These are phyloP conservation scores for Aspergillus sp. DNA, from an alignment of 2,329 filamentous ascomycete genomes.

Conservation along the genomic window DNA sequence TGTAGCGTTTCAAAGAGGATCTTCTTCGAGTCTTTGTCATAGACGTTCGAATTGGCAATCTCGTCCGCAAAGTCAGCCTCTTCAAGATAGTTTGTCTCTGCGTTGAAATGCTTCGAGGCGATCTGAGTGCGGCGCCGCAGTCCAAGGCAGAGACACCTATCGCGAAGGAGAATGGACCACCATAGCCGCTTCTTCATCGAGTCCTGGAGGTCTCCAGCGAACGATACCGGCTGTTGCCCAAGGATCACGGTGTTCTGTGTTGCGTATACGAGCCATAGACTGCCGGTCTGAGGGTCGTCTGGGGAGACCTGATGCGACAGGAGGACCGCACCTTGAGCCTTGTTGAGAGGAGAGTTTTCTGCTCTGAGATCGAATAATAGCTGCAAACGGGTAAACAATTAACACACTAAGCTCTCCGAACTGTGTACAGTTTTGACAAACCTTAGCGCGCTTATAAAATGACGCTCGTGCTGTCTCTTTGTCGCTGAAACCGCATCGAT, in stretches of 20 bases:
- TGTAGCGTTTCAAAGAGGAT: constrained; percentile 4
- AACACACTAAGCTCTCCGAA: too few relatives aligned
- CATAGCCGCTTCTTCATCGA: constrained; percentile 5
- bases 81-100: constrained; percentile 5
- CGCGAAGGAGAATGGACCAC: constrained; percentile 9
- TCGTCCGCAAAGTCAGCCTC: constrained; percentile 9
- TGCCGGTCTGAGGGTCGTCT: constrained; percentile 6
- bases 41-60: constrained; percentile 5
- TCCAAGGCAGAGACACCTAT: constrained; percentile 8
- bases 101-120: constrained; percentile 9
- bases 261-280: constrained; percentile 5
- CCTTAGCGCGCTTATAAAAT: constrained; percentile 9
- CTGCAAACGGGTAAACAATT: too few relatives aligned
- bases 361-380: constrained; percentile 4
- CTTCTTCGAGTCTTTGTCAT: background rate
- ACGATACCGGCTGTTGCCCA: constrained; percentile 3
- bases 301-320: constrained; percentile 5
- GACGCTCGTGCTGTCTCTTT: constrained; percentile 1
- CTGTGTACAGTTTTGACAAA: too few relatives aligned
- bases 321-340: constrained; percentile 8
- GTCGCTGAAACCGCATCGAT: constrained; percentile 5
- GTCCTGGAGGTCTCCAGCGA: background rate
- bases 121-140: constrained; percentile 8
- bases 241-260: constrained; percentile 7
- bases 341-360: constrained; percentile 1